Conservation (phyloP, 192 early-diverging fungal species). For the Rhizophlyctis rosea region DNA sequence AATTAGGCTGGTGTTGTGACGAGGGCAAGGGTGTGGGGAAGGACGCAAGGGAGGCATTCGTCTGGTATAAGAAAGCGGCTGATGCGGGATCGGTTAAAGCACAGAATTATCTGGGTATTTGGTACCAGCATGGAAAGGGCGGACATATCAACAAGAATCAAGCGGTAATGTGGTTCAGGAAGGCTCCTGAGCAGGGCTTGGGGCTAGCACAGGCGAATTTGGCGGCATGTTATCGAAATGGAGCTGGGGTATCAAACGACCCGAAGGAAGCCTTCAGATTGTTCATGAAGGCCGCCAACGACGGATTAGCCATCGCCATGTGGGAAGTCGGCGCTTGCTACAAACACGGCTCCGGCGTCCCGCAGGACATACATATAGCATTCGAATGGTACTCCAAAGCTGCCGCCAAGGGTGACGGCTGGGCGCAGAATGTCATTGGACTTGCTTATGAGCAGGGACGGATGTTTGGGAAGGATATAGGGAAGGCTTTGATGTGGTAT, state of each 20-base stretch:
- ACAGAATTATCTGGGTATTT: background rate
- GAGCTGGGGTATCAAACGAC: conserved; percentile 38
- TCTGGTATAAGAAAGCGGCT: background rate
- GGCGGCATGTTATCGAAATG: conserved; percentile 38
- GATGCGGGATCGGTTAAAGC: background rate
- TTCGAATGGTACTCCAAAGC: too few relatives aligned
- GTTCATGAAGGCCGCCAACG: conserved; percentile 46
- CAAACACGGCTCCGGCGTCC: too few relatives aligned
- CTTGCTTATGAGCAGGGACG: too few relatives aligned
- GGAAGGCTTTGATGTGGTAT: too few relatives aligned
- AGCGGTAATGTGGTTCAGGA: conserved; percentile 35
- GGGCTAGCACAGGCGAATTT: conserved; percentile 35
- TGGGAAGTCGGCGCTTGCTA: too few relatives aligned
- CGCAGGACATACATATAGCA: too few relatives aligned
- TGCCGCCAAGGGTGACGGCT: too few relatives aligned
- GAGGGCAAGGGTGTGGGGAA: too few relatives aligned
- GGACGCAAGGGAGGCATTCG: background rate
- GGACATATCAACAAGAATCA: background rate
- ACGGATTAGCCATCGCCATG: too few relatives aligned
- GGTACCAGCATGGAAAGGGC: background rate
- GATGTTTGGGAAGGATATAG: too few relatives aligned
- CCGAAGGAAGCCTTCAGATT: conserved; percentile 35
- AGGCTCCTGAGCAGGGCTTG: conserved; percentile 39
- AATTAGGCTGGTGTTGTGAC: too few relatives aligned
- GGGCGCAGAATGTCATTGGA: too few relatives aligned